Base-by-base conservation (phyloP, 345 rosid genomes). In the Gynandropsis gynandra region DNA sequence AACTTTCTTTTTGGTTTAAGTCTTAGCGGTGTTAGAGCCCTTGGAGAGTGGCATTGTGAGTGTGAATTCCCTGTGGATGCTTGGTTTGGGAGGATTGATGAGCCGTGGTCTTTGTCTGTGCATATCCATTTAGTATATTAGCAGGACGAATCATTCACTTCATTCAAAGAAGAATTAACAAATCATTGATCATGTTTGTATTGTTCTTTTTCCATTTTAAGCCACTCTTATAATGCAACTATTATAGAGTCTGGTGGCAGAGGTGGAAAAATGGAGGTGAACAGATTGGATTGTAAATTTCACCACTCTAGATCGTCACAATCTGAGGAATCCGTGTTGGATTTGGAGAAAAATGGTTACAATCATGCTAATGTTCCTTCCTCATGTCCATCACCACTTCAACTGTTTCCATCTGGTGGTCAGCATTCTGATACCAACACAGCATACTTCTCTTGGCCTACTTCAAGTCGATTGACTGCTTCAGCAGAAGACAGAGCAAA, bases 381-480 rank as follows among this genome's bases (percentile, higher is more conserved):
- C 15, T 62, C 79, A 29, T 66, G 76, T 68, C 72, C 78, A 21
- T 69, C 81, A 15, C 63, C 78, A 0, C 72, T 78, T 62, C 93
- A 80, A 36, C 85, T 83, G 39, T 71, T 76, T 63, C 80, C 93
- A 15, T 79, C 88, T 0, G 74, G 74, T 19, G 80, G 76, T 59
- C 93, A 80, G 64, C 94, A 81, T 67, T 75, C 80, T 31, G 94
- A 84, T 62, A 77, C 76, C 59, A 76, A 47, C 34, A 46, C 68
- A 52, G 83, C 93, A 27, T 84, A 84, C 72, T 84, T 84, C 72
- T 80, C 83, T 31, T 84, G 93, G 93, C 93, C 92, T 24, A 73
- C 79, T 41, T 77, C 87, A 14, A 80, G 84, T 61, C 57, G 85
- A 13, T 58, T 81, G 7, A 80, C 42, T 24, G 85, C 80, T 42